Percentiles rank a stretch among this genome's conserved stretches.
Evolutionary conservation across 495 filamentous ascomycete species (phyloP).

Genomic region (Daldinia concentrica): DNA sequence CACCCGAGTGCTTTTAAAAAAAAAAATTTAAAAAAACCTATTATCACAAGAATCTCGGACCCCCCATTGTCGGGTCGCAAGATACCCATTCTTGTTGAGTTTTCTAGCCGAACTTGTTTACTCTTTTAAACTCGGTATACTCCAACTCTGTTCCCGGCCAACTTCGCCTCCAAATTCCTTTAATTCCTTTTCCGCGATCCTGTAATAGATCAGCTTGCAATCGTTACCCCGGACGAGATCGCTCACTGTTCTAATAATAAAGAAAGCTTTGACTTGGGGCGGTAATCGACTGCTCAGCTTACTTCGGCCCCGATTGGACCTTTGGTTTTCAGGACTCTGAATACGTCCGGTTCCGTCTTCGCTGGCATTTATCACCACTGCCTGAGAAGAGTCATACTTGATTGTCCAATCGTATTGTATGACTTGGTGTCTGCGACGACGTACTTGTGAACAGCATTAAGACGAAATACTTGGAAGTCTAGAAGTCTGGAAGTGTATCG

Average conservation of each 20-base stretch:
- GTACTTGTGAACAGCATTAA: constrained; percentile 12
- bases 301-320: constrained; percentile 7
- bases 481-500: constrained; percentile 14
- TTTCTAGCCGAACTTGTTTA: neutral
- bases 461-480: constrained; percentile 13
- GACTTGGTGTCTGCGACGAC: constrained; percentile 17
- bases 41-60: constrained; percentile 18
- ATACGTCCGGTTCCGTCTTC: neutral
- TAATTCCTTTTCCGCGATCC: constrained; percentile 18
- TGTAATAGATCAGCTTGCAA: constrained; percentile 14
- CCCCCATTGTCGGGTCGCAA: constrained; percentile 27
- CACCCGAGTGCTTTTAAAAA: constrained; percentile 24
- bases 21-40: no score
- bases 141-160: constrained; percentile 8
- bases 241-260: constrained; percentile 39
- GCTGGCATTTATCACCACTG: neutral
- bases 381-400: neutral
- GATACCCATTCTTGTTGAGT: constrained; percentile 3
- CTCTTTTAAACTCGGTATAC: constrained; percentile 7
- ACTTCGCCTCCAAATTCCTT: constrained; percentile 24
- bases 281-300: neutral
- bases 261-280: neutral
- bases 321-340: constrained; percentile 17
- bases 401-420: constrained; percentile 6
- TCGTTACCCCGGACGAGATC: constrained; percentile 26